Conservation (phyloP, 1,139 yeast species). For the Pichia sp. region DNA sequence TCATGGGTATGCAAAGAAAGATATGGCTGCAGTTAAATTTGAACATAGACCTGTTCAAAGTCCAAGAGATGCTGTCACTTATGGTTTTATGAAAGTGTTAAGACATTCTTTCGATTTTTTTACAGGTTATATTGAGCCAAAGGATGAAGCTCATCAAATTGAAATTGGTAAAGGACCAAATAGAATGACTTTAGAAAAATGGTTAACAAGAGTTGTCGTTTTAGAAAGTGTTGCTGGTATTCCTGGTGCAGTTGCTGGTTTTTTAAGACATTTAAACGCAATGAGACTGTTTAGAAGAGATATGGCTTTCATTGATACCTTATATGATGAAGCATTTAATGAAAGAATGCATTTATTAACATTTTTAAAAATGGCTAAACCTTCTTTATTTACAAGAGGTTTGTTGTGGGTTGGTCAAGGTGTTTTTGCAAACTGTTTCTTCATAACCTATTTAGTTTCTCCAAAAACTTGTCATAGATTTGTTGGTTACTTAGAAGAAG, state of each 20-base stretch:
- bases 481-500: slow-evolving; percentile 76
- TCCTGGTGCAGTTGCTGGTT: slow-evolving; percentile 74
- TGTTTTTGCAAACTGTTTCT: slow-evolving; percentile 61
- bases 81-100: slow-evolving; percentile 37
- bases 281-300: slow-evolving; percentile 57
- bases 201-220: slow-evolving; percentile 65
- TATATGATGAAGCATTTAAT: slow-evolving; percentile 71
- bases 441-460: slow-evolving; percentile 49
- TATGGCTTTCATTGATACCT: slow-evolving; percentile 71
- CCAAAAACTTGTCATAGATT: slow-evolving; percentile 70
- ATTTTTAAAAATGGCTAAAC: slow-evolving; percentile 59
- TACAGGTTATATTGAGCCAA: slow-evolving; percentile 61
- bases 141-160: slow-evolving; percentile 23
- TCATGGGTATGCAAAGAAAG: slow-evolving; percentile 41
- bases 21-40: slow-evolving; percentile 41
- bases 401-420: slow-evolving; percentile 66
- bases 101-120: slow-evolving; percentile 51
- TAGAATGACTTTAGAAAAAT: slow-evolving; percentile 55
- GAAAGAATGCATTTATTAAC: slow-evolving; percentile 75
- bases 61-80: slow-evolving; percentile 49
- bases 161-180: slow-evolving; percentile 25
- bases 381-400: slow-evolving; percentile 51
- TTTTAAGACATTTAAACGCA: slow-evolving; percentile 59
- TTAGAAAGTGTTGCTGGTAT: slow-evolving; percentile 73
- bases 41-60: slow-evolving; percentile 50